Evolutionary conservation across 495 filamentous ascomycete genomes (phyloP).

Genomic region (Hypoxylon perforatum): DNA sequence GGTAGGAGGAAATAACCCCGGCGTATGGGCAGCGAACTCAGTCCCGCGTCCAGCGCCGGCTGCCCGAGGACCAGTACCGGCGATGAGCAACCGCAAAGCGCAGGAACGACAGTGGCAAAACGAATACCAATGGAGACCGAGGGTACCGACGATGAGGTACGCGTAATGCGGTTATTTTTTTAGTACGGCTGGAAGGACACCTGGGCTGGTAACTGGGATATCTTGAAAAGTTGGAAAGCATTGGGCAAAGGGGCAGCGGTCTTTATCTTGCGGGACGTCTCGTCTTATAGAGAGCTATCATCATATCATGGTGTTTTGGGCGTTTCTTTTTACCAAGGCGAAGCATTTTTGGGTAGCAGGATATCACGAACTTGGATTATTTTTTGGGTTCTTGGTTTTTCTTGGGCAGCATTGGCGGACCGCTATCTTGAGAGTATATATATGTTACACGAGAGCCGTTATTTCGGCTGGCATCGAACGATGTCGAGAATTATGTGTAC

Average conservation of each 20-base stretch:
- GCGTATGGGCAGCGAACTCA: conserved; percentile 14
- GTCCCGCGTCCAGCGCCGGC: conserved; percentile 22
- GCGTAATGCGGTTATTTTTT: conserved; percentile 35
- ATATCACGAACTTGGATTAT: conserved; percentile 23
- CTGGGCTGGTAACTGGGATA: conserved; percentile 43
- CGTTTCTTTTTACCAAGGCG: conserved; percentile 17
- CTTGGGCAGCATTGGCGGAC: conserved; percentile 22
- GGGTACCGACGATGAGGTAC: conserved; percentile 36
- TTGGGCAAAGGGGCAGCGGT: conserved; percentile 3
- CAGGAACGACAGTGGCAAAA: conserved; percentile 39
- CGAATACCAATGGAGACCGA: conserved; percentile 23
- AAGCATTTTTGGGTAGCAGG: conserved; percentile 10
- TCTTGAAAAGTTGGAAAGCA: conserved; percentile 4
- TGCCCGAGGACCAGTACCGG: conserved; percentile 1
- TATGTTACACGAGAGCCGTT: conserved; percentile 16
- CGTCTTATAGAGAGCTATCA: conserved; percentile 10
- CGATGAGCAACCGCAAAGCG: conserved; percentile 5
- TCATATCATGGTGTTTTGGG: conserved; percentile 37
- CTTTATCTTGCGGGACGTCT: conserved; percentile 22
- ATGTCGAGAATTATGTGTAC: conserved; percentile 7
- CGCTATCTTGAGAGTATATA: conserved; percentile 24
- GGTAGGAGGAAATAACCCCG: conserved; percentile 36
- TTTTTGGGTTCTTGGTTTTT: conserved; percentile 10
- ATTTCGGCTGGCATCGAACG: conserved; percentile 1
- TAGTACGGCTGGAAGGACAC: conserved; percentile 13